A percentile compares a stretch with the other conserved stretches of the same genome.
These are phyloP conservation scores for Aureobasidium mangrovei DNA, from an alignment of 2,329 filamentous ascomycete genomes.

Conservation along the genomic window DNA sequence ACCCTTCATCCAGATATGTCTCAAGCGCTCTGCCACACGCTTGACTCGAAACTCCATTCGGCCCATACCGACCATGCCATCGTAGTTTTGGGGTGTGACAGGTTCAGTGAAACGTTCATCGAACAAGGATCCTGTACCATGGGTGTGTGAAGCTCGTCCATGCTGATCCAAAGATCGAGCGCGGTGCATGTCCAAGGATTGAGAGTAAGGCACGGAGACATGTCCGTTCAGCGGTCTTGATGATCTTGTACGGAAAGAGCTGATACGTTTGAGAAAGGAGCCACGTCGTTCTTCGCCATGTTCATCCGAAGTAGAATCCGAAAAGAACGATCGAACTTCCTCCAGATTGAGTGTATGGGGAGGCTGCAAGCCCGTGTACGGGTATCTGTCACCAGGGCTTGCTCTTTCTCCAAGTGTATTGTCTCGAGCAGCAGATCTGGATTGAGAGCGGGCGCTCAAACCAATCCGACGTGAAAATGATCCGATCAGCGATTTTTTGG, in stretches of 20 bases:
- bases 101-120: constrained; percentile 9
- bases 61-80: constrained; percentile 30
- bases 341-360: constrained; percentile 32
- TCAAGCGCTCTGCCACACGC: constrained; percentile 32
- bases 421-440: neutral
- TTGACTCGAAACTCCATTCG: constrained; percentile 33
- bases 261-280: constrained; percentile 29
- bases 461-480: constrained; percentile 28
- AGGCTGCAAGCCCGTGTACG: constrained; percentile 37
- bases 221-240: constrained; percentile 16
- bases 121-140: neutral
- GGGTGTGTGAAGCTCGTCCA: constrained; percentile 20
- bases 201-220: constrained; percentile 17
- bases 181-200: constrained; percentile 18
- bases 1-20: constrained; percentile 27
- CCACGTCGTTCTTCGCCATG: constrained; percentile 19
- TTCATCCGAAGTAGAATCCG: constrained; percentile 30
- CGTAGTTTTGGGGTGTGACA: constrained; percentile 18
- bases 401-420: constrained; percentile 7
- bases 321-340: constrained; percentile 36
- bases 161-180: constrained; percentile 23
- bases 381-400: constrained; percentile 39
- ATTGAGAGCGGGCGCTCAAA: constrained; percentile 17
- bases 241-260: constrained; percentile 22
- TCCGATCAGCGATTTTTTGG: constrained; percentile 29